A percentile compares a stretch with the other conserved stretches of the same genome.
These are phyloP conservation scores for Graphium sp. DNA, from an alignment of 2,329 filamentous ascomycete genomes.

Conservation along the genomic window DNA sequence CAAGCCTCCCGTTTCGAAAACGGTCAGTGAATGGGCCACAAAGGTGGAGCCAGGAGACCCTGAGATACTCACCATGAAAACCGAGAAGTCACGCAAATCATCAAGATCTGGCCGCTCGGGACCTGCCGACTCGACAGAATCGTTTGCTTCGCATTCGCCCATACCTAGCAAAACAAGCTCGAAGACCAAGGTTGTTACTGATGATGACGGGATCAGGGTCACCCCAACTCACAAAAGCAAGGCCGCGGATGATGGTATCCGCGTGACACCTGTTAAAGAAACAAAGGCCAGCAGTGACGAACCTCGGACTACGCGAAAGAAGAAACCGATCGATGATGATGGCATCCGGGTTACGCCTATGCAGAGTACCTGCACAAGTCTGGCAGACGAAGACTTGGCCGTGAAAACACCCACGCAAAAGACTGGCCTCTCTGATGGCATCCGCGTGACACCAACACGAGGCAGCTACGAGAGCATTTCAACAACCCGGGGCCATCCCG, in stretches of 20 bases:
- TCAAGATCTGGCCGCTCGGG: too few species aligned
- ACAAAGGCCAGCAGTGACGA: not conserved
- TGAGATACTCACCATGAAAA: conserved; percentile 12
- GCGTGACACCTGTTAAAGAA: too few species aligned
- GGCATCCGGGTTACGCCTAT: conserved; percentile 26
- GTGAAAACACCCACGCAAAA: too few species aligned
- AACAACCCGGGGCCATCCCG: too few species aligned
- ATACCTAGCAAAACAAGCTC: not conserved
- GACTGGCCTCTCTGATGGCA: too few species aligned
- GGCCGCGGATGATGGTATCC: too few species aligned
- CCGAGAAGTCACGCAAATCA: conserved; percentile 2
- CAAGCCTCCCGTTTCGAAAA: conserved; percentile 38
- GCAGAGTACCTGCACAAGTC: too few species aligned
- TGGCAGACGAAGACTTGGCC: too few species aligned
- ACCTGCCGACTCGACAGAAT: not conserved
- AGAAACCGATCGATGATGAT: conserved; percentile 16
- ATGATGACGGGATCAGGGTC: conserved; percentile 17
- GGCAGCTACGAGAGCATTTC: too few species aligned
- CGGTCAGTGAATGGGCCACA: conserved; percentile 45
- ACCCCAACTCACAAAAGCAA: conserved; percentile 11
- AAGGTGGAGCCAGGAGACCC: conserved; percentile 36
- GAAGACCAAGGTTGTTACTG: not conserved
- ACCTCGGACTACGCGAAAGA: conserved; percentile 5
- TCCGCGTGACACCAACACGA: conserved; percentile 12
- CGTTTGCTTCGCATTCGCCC: not conserved